Conservation (phyloP, 2,329 filamentous ascomycete genomes). For the Beauveria pseudobassiana region DNA sequence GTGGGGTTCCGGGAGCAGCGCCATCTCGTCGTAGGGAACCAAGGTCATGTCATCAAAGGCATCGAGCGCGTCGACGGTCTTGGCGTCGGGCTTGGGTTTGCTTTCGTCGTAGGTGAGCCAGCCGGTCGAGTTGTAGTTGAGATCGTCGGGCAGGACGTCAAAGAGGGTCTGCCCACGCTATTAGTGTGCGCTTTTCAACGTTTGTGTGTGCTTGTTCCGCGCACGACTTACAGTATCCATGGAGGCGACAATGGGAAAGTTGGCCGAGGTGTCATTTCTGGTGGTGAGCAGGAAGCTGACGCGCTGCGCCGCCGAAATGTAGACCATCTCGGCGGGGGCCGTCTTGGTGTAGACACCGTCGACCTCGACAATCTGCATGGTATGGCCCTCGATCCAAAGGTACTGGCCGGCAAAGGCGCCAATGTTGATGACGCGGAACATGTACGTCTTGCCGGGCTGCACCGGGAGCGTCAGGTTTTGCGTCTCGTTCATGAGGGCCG, state of each 20-base stretch:
- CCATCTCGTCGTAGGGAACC: slow-evolving; percentile 58
- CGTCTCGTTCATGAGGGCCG: slow-evolving; percentile 65
- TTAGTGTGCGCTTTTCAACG: slow-evolving; percentile 15
- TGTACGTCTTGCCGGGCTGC: slow-evolving; percentile 61
- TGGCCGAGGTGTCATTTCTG: slow-evolving; percentile 51
- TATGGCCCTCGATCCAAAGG: slow-evolving; percentile 59
- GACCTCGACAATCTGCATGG: slow-evolving; percentile 63
- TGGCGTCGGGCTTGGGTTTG: slow-evolving; percentile 35
- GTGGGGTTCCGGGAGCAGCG: slow-evolving; percentile 54
- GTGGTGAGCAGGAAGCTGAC: slow-evolving; percentile 56
- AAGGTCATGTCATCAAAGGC: slow-evolving; percentile 69
- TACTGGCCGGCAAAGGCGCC: slow-evolving; percentile 64
- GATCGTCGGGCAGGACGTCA: slow-evolving; percentile 54
- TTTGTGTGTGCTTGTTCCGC: too few species aligned
- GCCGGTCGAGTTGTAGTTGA: slow-evolving; percentile 64
- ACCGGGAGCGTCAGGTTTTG: slow-evolving; percentile 52
- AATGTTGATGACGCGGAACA: slow-evolving; percentile 65
- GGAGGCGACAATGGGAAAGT: slow-evolving; percentile 60
- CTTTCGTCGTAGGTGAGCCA: slow-evolving; percentile 52
- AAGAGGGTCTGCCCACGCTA: slow-evolving; percentile 53
- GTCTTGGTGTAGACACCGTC: slow-evolving; percentile 63
- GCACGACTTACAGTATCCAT: slow-evolving; percentile 54
- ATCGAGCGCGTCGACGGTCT: slow-evolving; percentile 51
- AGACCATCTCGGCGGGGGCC: slow-evolving; percentile 53
- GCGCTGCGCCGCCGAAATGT: slow-evolving; percentile 61